Base-by-base conservation (phyloP, 768 basidiomycete genomes). In the Lentinula raphanica region DNA sequence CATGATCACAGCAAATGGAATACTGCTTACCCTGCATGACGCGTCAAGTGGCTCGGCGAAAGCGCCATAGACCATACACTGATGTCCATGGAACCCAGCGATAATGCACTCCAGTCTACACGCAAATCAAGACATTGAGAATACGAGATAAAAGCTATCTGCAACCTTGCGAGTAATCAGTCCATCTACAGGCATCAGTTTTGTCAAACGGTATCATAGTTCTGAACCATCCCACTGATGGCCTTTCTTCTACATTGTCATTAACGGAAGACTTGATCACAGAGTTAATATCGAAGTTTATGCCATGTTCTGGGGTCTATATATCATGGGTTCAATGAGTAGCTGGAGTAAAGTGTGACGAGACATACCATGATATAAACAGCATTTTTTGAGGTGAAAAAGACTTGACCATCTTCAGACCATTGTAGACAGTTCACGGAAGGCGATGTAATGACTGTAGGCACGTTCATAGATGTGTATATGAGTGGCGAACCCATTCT, bases 241-340 rank as follows among this genome's bases (percentile, higher is more conserved):
- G 68, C 54, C 71, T 69, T 49, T 72, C 72, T 28, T 68, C 62
- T 11, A 59, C 65, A 8, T 71, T 65, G 50, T 69, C 76, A 15
- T 65, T 67, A 7, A 68, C 65, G 3, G 69, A 59, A 2, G 79
- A 72, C 58, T 75, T 82, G 36, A 85, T 71, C 8, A 78, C 74
- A 11, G 86, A 78, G 21, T 79, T 75, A 44, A 73, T 69, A 65
- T 84, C 85, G 59, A 87, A 82, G 63, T 83, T 85, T 48, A 92
- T 79, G 19, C 90, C 90, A 32, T 79, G 78, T 59, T 88, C 82
- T 53, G 90, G 90, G 3, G 89, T 90, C 90, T 92, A 57, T 58
- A 39, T 6, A 51, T 45, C 60, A 60, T 56, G 19, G 48, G 4
- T 36, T 49, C 31, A 54, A 5, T 63, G n/a, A n/a, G n/a, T n/a